Evolutionary conservation across 2,329 filamentous ascomycete species (phyloP), one percentile per base, ranked within the genome.

Genomic region (Phyllosticta ampelicida): DNA sequence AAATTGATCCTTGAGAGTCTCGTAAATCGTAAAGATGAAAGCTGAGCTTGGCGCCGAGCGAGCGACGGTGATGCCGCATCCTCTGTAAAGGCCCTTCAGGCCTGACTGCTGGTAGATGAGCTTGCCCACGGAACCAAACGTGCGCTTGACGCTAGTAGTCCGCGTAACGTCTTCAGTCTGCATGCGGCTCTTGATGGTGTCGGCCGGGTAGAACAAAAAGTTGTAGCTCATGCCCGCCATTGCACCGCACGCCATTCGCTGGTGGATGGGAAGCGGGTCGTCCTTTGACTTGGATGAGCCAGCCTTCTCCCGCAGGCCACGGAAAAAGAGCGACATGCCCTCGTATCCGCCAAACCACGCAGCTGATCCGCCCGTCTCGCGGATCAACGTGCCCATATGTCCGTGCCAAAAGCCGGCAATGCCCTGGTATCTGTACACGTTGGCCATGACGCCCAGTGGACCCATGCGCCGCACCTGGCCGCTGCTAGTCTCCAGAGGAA

Each of bases 141-240:
- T 86, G 49, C 80, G 81, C 56, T 80, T 80, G 58, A 75, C 73
- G 1, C 76, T 76, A 20, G 77, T 74, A 9, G 78, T 65, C 11
- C 73, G 76, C 29, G 80, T 81, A 50, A 89, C 77, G 5, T 90
- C 86, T 56, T 87, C 81, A 0, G 94, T 99, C 75, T 99, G 94
- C 86, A 99, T 96, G 53, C 92, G 85, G 18, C 89, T 95, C 75
- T 99, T 99, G 77, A 99, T 87, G 0, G 94, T 99, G 71, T 99
- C 94, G 54, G 94, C 94, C 0, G 94, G 94, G 71, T 94, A 99
- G 78, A 97, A 96, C 20, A 95, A 76, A 70, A 97, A 97, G 71
- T 99, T 99, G 75, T 99, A 99, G 36, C 85, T 86, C 76, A 96
- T 88, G 56, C 94, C 94, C 3, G 92, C 94, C 8, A 85, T 83